Percentiles rank a stretch among this genome's conserved stretches.
Evolutionary conservation across 306 rosid genomes (phyloP).

Genomic region (Vigna unguiculata): DNA sequence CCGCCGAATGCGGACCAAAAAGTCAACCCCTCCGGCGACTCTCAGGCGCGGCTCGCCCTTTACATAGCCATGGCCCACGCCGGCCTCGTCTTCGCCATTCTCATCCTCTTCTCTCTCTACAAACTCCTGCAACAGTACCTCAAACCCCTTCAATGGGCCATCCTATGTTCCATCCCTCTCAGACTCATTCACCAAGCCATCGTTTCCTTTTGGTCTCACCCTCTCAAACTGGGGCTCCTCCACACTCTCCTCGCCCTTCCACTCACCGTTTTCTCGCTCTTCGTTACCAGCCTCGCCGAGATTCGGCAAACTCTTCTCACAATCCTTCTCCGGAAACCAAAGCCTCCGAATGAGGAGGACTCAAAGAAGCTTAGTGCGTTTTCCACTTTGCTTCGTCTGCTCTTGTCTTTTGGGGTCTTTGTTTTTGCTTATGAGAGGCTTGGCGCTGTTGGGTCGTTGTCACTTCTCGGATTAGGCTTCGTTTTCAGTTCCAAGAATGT

Average conservation of each 20-base stretch:
- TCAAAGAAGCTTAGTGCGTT: constrained; percentile 53
- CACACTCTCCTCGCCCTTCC: constrained; percentile 77
- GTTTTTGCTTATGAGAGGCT: constrained; percentile 63
- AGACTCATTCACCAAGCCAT: constrained; percentile 75
- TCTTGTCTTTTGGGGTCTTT: constrained; percentile 70
- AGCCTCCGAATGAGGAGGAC: constrained; percentile 26
- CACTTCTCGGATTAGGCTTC: constrained; percentile 60
- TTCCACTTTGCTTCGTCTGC: constrained; percentile 69
- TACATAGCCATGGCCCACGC: constrained; percentile 94
- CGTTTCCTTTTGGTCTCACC: constrained; percentile 78
- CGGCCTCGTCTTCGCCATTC: constrained; percentile 68
- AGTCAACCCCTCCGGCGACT: constrained; percentile 55
- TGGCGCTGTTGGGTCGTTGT: constrained; percentile 63
- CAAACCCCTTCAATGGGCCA: constrained; percentile 83
- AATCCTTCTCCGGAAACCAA: constrained; percentile 57
- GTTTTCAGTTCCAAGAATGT: constrained; percentile 61
- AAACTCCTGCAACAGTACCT: constrained; percentile 73
- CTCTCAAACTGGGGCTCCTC: constrained; percentile 65
- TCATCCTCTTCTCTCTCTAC: constrained; percentile 57
- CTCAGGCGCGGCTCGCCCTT: constrained; percentile 81
- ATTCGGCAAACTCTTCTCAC: constrained; percentile 50
- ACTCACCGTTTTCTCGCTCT: constrained; percentile 58
- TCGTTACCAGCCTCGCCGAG: constrained; percentile 67
- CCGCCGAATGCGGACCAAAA: constrained; percentile 34
- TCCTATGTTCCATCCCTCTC: constrained; percentile 85